Evolutionary conservation across 2,329 filamentous ascomycete genomes (phyloP), one percentile per base, ranked within the genome.

Genomic region (Verticillium dahliae): DNA sequence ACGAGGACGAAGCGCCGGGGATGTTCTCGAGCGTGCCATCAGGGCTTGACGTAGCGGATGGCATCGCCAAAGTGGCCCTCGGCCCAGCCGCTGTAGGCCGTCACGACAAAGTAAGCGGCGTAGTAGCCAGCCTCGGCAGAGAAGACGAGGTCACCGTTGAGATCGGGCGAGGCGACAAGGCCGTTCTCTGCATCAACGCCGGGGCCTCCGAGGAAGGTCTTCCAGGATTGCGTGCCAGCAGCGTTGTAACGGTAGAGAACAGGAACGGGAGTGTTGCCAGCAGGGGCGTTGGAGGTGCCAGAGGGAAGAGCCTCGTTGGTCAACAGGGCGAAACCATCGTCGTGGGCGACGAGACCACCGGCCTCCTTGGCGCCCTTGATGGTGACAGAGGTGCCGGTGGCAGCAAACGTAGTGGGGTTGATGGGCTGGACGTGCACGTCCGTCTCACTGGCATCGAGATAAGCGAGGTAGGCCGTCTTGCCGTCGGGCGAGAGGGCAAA

Each of bases 61-160:
- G 75, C 74, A 60, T 87, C 85, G 33, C 85, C 85, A 57, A 77
- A 87, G 71, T 87, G 85, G 41, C 85, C 85, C 3, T 73, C 66
- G 2, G 81, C 82, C 56, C 69, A 67, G 15, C 85, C 84, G 15
- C 78, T 74, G 73, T 87, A 87, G 33, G 75, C 80, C 1, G 84
- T 86, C 10, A 86, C 80, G 41, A 87, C 84, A 62, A 86, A 84
- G 73, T 87, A 87, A 14, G 85, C 85, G 9, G 83, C 85, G 65
- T 87, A 87, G 58, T 85, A 74, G 18, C 79, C 78, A 10, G 82
- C 77, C 59, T 77, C 73, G 58, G 82, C 78, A 1, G 84, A 86
- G 71, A 81, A 88, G 60, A 84, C 85, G 7, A 88, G 78, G 67
- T 87, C 85, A 38, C 85, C 85, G 66, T 87, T 87, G 66, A 87